phyloP scores from a whole-genome alignment of 208 protist genomes.

The Trypanosoma lewisi region DNA sequence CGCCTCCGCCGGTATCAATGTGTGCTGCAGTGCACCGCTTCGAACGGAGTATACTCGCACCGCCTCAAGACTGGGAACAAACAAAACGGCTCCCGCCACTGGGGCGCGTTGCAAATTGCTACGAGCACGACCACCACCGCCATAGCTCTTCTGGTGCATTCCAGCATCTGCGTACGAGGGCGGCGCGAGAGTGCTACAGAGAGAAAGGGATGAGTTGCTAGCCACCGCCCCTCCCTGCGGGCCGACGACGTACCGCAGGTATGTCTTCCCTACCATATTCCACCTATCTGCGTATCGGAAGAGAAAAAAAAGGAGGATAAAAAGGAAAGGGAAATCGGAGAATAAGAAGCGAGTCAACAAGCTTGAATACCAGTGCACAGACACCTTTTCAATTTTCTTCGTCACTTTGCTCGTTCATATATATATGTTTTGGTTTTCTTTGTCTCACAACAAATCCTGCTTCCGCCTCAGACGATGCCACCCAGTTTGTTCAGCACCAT shows the following conservation, averaged over 20 bases:
- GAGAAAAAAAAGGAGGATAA: constrained; percentile 13
- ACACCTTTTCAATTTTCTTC: constrained; percentile 3
- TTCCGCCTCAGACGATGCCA: constrained; percentile 52
- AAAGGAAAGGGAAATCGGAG: constrained; percentile 18
- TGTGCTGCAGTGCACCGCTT: constrained; percentile 71
- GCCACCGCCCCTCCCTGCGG: constrained; percentile 73
- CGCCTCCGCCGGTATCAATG: constrained; percentile 63
- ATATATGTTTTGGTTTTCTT: too few relatives aligned
- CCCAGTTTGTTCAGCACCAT: constrained; percentile 78
- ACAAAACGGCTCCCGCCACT: constrained; percentile 46
- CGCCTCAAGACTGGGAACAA: constrained; percentile 79
- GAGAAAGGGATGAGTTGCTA: constrained; percentile 59
- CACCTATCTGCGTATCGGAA: background rate
- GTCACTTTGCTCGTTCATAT: background rate
- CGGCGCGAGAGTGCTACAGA: constrained; percentile 44
- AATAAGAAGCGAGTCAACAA: background rate
- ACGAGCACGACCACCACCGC: constrained; percentile 4
- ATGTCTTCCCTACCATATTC: constrained; percentile 85
- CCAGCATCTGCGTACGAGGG: constrained; percentile 27
- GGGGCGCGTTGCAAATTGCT: constrained; percentile 10
- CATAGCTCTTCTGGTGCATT: background rate
- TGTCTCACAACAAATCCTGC: background rate
- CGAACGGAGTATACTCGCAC: constrained; percentile 79
- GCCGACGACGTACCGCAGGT: constrained; percentile 83
- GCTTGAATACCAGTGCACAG: background rate